Percentiles rank a stretch among this genome's conserved stretches.
phyloP scores from a whole-genome alignment of 306 rosid species.

The Mimosa bimucronata region DNA sequence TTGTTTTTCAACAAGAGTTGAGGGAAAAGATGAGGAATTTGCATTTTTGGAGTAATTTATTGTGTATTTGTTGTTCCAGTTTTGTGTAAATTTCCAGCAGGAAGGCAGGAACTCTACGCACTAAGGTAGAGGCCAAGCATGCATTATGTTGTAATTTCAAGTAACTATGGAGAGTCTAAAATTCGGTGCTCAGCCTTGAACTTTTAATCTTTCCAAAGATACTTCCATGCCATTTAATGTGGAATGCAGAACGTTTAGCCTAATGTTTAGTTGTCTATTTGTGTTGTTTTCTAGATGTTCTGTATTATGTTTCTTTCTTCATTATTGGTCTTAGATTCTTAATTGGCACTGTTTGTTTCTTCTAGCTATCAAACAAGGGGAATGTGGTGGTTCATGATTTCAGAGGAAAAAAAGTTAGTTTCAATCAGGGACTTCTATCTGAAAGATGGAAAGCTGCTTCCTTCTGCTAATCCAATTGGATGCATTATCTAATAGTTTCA shows the following conservation, averaged over 20 bases:
- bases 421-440: slow-evolving; percentile 65
- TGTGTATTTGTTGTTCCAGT: neutral
- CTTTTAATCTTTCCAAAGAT: too few relatives aligned
- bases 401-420: slow-evolving; percentile 61
- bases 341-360: slow-evolving; percentile 35
- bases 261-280: neutral
- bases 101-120: neutral
- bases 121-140: neutral
- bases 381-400: slow-evolving; percentile 56
- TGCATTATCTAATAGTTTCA: too few relatives aligned
- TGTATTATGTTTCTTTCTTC: neutral
- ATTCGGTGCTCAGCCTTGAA: too few relatives aligned
- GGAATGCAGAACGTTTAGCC: neutral
- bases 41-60: neutral
- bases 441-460: slow-evolving; percentile 71
- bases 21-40: neutral
- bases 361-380: slow-evolving; percentile 70
- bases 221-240: too few relatives aligned
- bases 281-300: slow-evolving; percentile 11
- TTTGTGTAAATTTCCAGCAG: neutral
- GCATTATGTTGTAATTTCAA: neutral
- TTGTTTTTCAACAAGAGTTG: too few relatives aligned
- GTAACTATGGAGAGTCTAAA: neutral
- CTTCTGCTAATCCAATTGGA: slow-evolving; percentile 48
- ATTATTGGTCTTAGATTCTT: slow-evolving; percentile 15